These are phyloP conservation scores for Xerophyta viscosa DNA, from an alignment of 106 monocot genomes.

Conservation along the genomic window DNA sequence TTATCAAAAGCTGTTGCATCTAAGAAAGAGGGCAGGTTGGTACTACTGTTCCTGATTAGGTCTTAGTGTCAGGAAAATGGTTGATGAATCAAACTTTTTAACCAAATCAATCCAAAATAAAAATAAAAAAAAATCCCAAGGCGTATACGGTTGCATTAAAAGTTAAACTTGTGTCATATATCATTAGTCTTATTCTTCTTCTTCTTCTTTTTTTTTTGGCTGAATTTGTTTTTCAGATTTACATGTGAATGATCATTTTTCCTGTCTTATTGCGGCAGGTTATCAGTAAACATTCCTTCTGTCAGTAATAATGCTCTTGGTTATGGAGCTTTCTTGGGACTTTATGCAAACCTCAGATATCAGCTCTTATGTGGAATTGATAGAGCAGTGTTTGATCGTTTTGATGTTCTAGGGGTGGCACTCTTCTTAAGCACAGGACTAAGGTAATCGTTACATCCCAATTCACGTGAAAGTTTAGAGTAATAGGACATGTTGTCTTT, in stretches of 20 bases:
- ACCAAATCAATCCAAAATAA: too few species aligned
- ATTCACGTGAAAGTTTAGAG: too few species aligned
- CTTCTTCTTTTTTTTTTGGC: too few species aligned
- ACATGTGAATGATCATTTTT: too few species aligned
- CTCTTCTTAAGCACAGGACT: conserved; percentile 50
- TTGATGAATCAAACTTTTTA: too few species aligned
- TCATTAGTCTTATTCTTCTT: neutral
- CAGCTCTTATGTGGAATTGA: conserved; percentile 84
- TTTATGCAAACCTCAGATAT: conserved; percentile 88
- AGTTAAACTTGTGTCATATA: too few species aligned
- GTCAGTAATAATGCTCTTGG: conserved; percentile 77
- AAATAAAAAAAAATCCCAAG: too few species aligned
- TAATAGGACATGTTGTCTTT: too few species aligned
- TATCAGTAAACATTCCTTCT: conserved; percentile 73
- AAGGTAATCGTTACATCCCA: conserved; percentile 48
- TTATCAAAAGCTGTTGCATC: conserved; percentile 47
- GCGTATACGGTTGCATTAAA: too few species aligned
- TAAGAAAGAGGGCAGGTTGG: conserved; percentile 58
- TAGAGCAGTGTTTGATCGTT: conserved; percentile 61
- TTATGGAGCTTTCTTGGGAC: conserved; percentile 95
- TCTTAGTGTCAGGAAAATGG: too few species aligned
- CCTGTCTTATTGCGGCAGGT: too few species aligned
- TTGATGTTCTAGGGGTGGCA: conserved; percentile 84
- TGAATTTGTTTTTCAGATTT: too few species aligned
- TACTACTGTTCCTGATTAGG: neutral